These are phyloP conservation scores for Arxiozyma slooffiae DNA, from an alignment of 1,139 yeast genomes.

Conservation along the genomic window DNA sequence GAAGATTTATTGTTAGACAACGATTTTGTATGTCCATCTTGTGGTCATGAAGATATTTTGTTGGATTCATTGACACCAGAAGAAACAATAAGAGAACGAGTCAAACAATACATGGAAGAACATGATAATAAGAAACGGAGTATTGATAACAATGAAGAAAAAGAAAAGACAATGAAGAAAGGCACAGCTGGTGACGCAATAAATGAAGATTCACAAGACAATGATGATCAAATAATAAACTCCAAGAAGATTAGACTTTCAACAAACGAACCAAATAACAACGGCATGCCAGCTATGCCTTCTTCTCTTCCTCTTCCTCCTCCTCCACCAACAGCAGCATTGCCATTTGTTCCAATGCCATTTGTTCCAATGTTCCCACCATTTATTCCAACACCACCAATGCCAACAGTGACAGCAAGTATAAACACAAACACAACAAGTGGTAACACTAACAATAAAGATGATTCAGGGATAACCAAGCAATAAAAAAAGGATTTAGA, in stretches of 20 bases:
- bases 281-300: too few relatives aligned
- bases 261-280: not conserved
- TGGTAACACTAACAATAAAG: not conserved
- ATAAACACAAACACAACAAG: not conserved
- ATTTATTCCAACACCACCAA: not conserved
- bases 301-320: not conserved
- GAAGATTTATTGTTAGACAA: slow-evolving; percentile 69
- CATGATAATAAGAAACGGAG: slow-evolving; percentile 18
- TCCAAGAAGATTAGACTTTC: not conserved
- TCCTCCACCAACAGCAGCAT: slow-evolving; percentile 5
- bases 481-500: too few relatives aligned
- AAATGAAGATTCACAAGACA: not conserved
- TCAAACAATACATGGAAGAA: slow-evolving; percentile 43
- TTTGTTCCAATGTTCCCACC: slow-evolving; percentile 13
- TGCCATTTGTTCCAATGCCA: slow-evolving; percentile 20
- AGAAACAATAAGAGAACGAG: slow-evolving; percentile 44
- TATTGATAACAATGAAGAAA: not conserved
- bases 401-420: not conserved
- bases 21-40: slow-evolving; percentile 87
- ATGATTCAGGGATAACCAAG: not conserved
- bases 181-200: not conserved
- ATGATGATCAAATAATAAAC: not conserved
- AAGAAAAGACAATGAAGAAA: too few relatives aligned
- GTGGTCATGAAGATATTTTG: slow-evolving; percentile 62
- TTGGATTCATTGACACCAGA: slow-evolving; percentile 63